Conservation (phyloP, 2,329 filamentous ascomycete genomes). For the Aspergillus sp. region DNA sequence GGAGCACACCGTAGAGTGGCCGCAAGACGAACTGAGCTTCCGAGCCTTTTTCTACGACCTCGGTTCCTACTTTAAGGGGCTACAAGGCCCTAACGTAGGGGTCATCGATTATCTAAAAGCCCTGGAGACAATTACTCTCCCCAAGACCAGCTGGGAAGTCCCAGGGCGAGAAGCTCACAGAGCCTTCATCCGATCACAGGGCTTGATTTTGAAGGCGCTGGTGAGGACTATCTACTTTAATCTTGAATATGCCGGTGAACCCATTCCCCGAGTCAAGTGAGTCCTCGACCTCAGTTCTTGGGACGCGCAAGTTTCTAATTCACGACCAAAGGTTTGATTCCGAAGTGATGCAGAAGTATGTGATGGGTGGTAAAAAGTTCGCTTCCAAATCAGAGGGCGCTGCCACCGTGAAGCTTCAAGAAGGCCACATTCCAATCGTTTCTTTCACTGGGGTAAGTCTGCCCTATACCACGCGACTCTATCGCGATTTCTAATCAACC, state of each 20-base stretch:
- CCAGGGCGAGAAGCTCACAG: not conserved
- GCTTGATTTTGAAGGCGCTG: not conserved
- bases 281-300: not conserved
- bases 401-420: not conserved
- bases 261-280: not conserved
- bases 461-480: too few species aligned
- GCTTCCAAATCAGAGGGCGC: not conserved
- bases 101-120: not conserved
- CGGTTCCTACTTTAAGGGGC: not conserved
- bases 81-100: not conserved
- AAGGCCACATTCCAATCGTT: not conserved
- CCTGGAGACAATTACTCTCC: conserved; percentile 2
- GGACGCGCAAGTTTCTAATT: not conserved
- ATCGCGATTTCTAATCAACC: not conserved
- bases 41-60: not conserved
- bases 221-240: not conserved
- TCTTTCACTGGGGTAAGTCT: conserved; percentile 2
- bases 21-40: not conserved
- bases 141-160: conserved; percentile 4
- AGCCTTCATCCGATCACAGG: not conserved
- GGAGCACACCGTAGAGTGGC: not conserved
- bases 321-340: not conserved
- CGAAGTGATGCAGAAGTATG: not conserved
- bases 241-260: not conserved
- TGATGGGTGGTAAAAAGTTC: conserved; percentile 1